A percentile compares a stretch with the other conserved stretches of the same genome.
These are phyloP conservation scores for Caloboletus inedulis DNA, from an alignment of 1,284 basidiomycete genomes.

Conservation along the genomic window DNA sequence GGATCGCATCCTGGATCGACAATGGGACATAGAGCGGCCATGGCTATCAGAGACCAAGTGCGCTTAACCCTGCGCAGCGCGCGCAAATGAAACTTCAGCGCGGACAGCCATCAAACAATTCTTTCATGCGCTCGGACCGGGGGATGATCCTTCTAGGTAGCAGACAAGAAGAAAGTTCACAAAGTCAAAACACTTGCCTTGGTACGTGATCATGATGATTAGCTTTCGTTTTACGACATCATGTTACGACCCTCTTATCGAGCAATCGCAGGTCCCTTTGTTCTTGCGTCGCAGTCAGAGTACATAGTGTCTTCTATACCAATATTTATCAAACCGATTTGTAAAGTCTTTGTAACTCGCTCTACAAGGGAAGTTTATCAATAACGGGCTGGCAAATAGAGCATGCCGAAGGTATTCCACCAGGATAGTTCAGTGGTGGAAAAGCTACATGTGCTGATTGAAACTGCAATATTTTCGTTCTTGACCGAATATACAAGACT, in stretches of 20 bases:
- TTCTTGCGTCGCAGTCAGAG: neutral
- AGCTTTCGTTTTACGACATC: neutral
- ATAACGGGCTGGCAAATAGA: neutral
- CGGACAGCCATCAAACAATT: neutral
- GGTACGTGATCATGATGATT: neutral
- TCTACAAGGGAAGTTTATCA: neutral
- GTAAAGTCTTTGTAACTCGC: neutral
- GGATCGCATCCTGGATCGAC: slow-evolving; percentile 46
- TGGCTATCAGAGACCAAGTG: neutral
- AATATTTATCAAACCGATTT: neutral
- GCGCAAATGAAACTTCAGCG: no score
- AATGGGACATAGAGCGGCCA: neutral
- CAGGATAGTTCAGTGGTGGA: no score
- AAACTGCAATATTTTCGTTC: neutral
- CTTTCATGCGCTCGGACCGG: neutral
- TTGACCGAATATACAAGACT: neutral
- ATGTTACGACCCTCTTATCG: neutral
- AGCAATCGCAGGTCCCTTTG: neutral
- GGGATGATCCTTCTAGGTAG: neutral
- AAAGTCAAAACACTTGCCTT: neutral
- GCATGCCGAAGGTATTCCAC: neutral
- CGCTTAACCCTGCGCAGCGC: neutral
- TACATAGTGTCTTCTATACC: neutral
- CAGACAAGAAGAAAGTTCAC: neutral
- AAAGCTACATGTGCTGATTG: neutral